Base-by-base conservation (phyloP, 495 filamentous ascomycete genomes). In the Daldinia concentrica region DNA sequence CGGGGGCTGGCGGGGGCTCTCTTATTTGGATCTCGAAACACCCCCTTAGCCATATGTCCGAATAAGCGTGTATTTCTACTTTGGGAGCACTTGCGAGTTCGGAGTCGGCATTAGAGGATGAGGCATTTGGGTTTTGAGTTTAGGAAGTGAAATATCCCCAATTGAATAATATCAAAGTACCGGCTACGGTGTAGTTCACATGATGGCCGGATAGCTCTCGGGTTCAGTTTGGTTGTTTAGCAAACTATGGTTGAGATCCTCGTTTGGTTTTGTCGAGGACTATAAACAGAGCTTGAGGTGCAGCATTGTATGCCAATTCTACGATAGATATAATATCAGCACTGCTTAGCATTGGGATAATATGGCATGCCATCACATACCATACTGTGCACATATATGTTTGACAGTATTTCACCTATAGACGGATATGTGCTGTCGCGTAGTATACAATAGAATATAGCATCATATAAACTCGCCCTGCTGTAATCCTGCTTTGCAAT, bases 281-380 rank as follows among this genome's bases (percentile, higher is more conserved):
- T 4, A 50, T 12, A 37, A 43, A 32, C 6, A 12, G 58, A 39
- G 27, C 48, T 52, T 56, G 32, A 66, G 27, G 30, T 55, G 34
- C 34, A 29, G 32, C 39, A 51, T 50, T 64, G 11, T 51, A 63
- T 58, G 64, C 43, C 58, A 63, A 39, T 63, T 63, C 52, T 39
- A 58, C 36, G 59, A 52, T 69, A 63, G 50, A 73, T 66, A 48
- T 73, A 69, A 69, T 73, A 63, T 50, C 45, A 69, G 48, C 62
- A 56, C 29, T 69, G 51, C 52, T 50, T 58, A 58, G 22, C n/a
- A 34, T 37, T 58, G 59, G 57, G 58, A 55, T 73, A 66, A 58
- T 69, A 69, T 45, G 66, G 27, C n/a, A 72, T 61, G 56, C 41
- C 64, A 34, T 61, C 26, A 51, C 58, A 62, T 39, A 37, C 34